Evolutionary conservation across 2,329 filamentous ascomycete genomes (phyloP), one percentile per base, ranked within the genome.

Genomic region (Penicillium sp.): DNA sequence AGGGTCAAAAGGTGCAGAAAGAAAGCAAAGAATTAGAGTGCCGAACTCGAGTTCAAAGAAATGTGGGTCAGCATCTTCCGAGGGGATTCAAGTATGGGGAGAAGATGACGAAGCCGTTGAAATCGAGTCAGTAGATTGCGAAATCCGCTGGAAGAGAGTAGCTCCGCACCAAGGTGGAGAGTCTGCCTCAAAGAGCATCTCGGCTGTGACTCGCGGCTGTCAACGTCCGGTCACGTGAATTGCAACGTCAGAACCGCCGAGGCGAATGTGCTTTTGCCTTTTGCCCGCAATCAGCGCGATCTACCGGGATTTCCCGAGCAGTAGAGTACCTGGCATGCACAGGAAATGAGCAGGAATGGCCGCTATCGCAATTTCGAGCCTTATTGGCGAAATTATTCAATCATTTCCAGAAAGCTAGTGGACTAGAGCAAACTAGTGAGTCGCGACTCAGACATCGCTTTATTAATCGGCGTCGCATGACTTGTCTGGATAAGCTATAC

Each of bases 201-300:
- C 56, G 56, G 56, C 43, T 58, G 49, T 26, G 44, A 50, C 14
- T 53, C 52, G 56, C 56, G 56, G 56, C 52, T 55, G 48, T 21
- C 31, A 27, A 27, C 7, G 39, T 22, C 4, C 9, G 14, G 19
- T 39, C 46, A 49, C 33, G 48, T 50, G 48, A 22, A 11, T 16
- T 44, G 52, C 49, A 33, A 48, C 33, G 52, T 54, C 50, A 53
- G 50, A 47, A 31, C 35, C 21, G 26, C 49, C 39, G 49, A 19
- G 19, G 37, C 39, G 16, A 47, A 35, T 31, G 51, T 46, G 51
- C 43, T 52, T 13, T 24, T 29, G 4, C 11, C 11, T 24, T 19
- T n/a, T 24, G 27, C 16, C 47, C 31, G 46, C 46, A 48, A 49
- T 31, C 16, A 19, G 16, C 27, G 21, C n/a, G 47, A 49, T 49